Percentiles rank a stretch among this genome's conserved stretches.
Evolutionary conservation across 768 basidiomycete species (phyloP).

Genomic region (Tulasnella sp.): DNA sequence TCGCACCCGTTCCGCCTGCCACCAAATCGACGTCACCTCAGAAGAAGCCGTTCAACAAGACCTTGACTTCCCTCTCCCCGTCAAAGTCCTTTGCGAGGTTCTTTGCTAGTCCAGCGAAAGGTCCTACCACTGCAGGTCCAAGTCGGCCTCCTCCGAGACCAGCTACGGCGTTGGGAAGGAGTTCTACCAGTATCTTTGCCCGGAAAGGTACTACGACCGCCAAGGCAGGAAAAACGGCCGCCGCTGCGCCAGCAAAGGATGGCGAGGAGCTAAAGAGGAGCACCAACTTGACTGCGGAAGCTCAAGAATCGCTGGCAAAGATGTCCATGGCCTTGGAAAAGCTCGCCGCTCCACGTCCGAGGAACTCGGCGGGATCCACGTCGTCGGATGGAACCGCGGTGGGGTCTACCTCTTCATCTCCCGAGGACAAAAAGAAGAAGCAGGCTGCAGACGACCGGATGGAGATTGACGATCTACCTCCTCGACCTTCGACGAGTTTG

Average conservation of each 20-base stretch:
- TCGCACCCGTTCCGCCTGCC: background rate
- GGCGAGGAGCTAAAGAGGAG: background rate
- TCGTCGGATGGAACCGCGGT: background rate
- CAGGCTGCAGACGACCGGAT: conserved; percentile 21
- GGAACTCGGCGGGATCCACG: conserved; percentile 46
- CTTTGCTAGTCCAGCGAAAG: conserved; percentile 3
- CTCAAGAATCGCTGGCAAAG: conserved; percentile 41
- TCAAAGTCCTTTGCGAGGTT: conserved; percentile 4
- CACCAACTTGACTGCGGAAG: conserved; percentile 4
- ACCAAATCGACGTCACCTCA: background rate
- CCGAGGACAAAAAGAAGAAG: conserved; percentile 35
- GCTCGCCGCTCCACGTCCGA: conserved; percentile 54
- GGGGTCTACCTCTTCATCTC: conserved; percentile 36
- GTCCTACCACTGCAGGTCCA: background rate
- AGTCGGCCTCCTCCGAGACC: background rate
- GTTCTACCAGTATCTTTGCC: background rate
- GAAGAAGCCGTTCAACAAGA: background rate
- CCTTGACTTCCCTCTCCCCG: background rate
- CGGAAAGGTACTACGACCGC: background rate
- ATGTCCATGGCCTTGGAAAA: conserved; percentile 60
- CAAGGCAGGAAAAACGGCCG: background rate
- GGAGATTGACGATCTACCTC: conserved; percentile 8
- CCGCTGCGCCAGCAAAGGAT: background rate
- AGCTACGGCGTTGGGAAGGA: background rate
- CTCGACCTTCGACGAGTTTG: conserved; percentile 22